A percentile compares a stretch with the other conserved stretches of the same genome.
These are phyloP conservation scores for Volvox africanus DNA, from an alignment of 139 green algal species.

Conservation along the genomic window DNA sequence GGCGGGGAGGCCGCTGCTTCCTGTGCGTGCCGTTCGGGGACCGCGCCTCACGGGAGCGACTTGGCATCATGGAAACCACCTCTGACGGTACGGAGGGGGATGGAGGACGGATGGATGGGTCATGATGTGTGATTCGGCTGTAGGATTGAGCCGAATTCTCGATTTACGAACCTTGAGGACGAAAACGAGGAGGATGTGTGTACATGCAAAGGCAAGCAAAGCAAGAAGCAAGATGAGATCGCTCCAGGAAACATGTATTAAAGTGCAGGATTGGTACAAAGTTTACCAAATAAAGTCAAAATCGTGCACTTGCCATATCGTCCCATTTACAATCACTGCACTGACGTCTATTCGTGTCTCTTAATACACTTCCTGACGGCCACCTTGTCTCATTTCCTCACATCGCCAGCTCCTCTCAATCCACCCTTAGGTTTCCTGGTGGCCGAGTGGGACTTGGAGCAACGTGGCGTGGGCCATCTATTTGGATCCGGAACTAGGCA, in stretches of 20 bases:
- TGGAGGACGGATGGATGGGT: background rate
- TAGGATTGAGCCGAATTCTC: background rate
- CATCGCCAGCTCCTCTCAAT: too few relatives aligned
- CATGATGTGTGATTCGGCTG: background rate
- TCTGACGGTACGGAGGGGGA: constrained; percentile 1
- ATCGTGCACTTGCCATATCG: too few relatives aligned
- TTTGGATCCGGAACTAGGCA: constrained; percentile 25
- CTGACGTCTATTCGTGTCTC: too few relatives aligned
- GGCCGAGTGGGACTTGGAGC: constrained; percentile 41
- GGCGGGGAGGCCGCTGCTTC: background rate
- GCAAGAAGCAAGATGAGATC: too few relatives aligned
- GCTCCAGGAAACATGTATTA: too few relatives aligned
- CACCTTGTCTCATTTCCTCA: background rate
- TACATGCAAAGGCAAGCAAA: too few relatives aligned
- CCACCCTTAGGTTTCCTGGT: constrained; percentile 16
- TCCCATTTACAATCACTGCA: too few relatives aligned
- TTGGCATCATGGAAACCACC: constrained; percentile 34
- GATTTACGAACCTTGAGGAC: too few relatives aligned
- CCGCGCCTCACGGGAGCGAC: background rate
- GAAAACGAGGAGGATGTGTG: too few relatives aligned
- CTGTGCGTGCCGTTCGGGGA: constrained; percentile 25
- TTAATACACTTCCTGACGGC: too few relatives aligned
- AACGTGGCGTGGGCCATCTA: constrained; percentile 21
- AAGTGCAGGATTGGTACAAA: too few relatives aligned
- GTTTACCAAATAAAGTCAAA: too few relatives aligned